phyloP scores from a whole-genome alignment of 75 land plant species.

The Chamaecyparis obtusa region DNA sequence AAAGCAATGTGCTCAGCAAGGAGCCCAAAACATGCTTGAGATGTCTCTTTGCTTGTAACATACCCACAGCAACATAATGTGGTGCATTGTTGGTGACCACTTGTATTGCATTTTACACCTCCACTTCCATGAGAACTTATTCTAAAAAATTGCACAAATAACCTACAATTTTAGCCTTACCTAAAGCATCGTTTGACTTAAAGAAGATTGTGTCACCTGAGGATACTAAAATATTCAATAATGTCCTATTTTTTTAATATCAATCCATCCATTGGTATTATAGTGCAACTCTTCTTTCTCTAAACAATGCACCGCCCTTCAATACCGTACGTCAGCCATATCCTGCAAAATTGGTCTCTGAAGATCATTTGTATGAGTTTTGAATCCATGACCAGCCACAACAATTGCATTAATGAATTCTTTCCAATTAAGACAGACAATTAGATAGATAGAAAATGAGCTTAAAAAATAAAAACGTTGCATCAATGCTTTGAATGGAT shows the following conservation, averaged over 20 bases:
- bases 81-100: neutral
- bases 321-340: too few species aligned
- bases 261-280: neutral
- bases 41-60: too few species aligned
- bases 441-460: too few species aligned
- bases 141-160: neutral
- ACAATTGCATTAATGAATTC: neutral
- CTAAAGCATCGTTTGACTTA: neutral
- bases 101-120: neutral
- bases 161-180: too few species aligned
- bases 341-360: neutral
- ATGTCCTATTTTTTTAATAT: too few species aligned
- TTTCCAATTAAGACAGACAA: neutral
- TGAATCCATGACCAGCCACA: neutral
- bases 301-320: neutral
- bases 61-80: neutral
- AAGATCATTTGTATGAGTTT: neutral
- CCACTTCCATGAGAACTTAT: neutral
- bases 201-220: neutral
- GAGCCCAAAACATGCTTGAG: too few species aligned
- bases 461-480: too few species aligned
- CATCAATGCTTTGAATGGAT: neutral
- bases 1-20: too few species aligned
- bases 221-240: neutral
- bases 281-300: neutral